Conservation (phyloP, 2,329 filamentous ascomycete genomes). For the Cordyceps javanica region DNA sequence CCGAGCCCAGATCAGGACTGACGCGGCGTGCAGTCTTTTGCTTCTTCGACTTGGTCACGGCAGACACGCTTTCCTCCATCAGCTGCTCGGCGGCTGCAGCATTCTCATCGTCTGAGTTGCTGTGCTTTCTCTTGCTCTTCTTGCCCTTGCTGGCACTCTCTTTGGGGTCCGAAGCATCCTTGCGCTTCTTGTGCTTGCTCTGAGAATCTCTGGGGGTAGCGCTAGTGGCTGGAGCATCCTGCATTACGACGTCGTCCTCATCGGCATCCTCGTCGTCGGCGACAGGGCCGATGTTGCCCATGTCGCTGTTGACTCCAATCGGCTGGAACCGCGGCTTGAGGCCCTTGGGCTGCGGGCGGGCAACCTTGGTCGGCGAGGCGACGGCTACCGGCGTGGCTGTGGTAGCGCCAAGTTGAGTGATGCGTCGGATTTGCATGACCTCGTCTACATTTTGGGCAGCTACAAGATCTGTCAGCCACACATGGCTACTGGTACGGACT, state of each 20-base stretch:
- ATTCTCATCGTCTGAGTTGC: constrained; percentile 32
- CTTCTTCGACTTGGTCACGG: constrained; percentile 37
- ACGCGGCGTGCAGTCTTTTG: constrained; percentile 28
- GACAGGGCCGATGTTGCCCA: constrained; percentile 31
- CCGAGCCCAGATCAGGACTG: constrained; percentile 30
- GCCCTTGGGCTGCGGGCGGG: constrained; percentile 60
- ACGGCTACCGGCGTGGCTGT: constrained; percentile 28
- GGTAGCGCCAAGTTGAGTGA: constrained; percentile 45
- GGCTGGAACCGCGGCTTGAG: constrained; percentile 63
- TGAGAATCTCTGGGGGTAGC: constrained; percentile 17
- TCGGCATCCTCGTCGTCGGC: constrained; percentile 37
- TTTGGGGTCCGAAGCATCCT: constrained; percentile 15
- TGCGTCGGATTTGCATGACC: constrained; percentile 59
- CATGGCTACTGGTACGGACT: no score
- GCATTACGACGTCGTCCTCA: no score
- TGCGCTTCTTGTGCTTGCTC: constrained; percentile 31
- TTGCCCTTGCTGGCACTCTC: constrained; percentile 16
- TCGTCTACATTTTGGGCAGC: constrained; percentile 43
- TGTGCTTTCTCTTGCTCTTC: constrained; percentile 30
- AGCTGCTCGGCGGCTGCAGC: constrained; percentile 29
- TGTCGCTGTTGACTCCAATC: constrained; percentile 44
- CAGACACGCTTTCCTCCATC: constrained; percentile 26
- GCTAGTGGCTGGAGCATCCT: constrained; percentile 27
- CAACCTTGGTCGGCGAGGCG: constrained; percentile 42
- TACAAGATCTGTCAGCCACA: constrained; percentile 14